Evolutionary conservation across 2,329 filamentous ascomycete genomes (phyloP).

Genomic region (Pseudocercospora crystallina): DNA sequence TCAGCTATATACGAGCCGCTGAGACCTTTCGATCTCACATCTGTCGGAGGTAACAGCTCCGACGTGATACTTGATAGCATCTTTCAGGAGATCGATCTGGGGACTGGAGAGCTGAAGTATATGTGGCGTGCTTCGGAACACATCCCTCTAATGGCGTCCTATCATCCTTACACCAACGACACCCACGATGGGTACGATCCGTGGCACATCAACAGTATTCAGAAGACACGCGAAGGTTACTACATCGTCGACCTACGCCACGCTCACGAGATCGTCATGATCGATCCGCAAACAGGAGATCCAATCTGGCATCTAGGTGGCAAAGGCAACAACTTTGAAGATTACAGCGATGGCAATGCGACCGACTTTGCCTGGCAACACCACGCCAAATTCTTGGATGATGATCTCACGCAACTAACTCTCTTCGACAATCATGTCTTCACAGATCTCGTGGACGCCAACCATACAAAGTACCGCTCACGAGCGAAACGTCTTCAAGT

Average conservation of each 20-base stretch:
- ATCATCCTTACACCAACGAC: constrained; percentile 33
- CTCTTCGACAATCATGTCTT: constrained; percentile 47
- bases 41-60: no score
- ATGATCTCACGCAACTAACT: constrained; percentile 32
- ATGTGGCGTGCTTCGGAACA: constrained; percentile 42
- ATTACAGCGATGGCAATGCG: constrained; percentile 43
- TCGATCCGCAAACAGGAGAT: constrained; percentile 41
- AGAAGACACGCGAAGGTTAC: constrained; percentile 49
- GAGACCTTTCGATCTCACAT: no score
- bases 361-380: constrained; percentile 55
- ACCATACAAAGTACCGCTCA: constrained; percentile 19
- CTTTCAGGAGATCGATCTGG: constrained; percentile 47
- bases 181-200: constrained; percentile 45
- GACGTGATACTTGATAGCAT: constrained; percentile 41
- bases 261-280: constrained; percentile 44
- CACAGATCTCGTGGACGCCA: no score
- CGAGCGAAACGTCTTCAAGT: constrained; percentile 47
- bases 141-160: constrained; percentile 3
- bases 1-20: no score
- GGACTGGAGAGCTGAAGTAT: constrained; percentile 41
- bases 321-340: constrained; percentile 44
- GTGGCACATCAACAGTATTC: constrained; percentile 57
- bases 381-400: constrained; percentile 49
- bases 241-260: constrained; percentile 51
- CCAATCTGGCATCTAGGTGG: constrained; percentile 56